Base-by-base conservation (phyloP, 2,329 filamentous ascomycete genomes). In the Microsporum audouinii region DNA sequence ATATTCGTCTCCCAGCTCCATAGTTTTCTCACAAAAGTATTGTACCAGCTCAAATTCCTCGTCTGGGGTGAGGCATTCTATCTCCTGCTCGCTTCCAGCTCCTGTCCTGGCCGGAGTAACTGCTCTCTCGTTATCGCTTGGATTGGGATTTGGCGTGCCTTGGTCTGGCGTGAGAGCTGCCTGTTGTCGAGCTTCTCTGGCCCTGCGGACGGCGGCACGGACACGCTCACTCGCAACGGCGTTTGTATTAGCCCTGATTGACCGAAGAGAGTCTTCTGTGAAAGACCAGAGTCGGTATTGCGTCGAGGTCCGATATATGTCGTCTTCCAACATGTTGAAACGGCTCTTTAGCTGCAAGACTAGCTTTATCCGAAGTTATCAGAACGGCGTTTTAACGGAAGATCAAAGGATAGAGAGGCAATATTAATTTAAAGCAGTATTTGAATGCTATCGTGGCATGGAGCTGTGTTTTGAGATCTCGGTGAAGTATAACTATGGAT, bases 201-300 rank as follows among this genome's bases (percentile, higher is more conserved):
- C 69, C 63, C 81, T 76, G 66, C 76, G 78, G 67, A 86, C 76
- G 60, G 84, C 82, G 67, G 80, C 75, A 69, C 80, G 75, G 69
- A 86, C 79, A 65, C 85, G 84, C 63, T 92, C 80, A 76, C 87
- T 75, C 71, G 94, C 94, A 57, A 89, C 81, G 7, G 81, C 76
- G 75, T 96, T 96, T 36, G 91, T 96, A 66, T 87, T 87, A 47
- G 80, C 77, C 62, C 94, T 88, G 29, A 92, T 81, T 1, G 85
- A 80, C 57, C 82, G 79, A 2, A 99, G 83, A 43, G 86, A 84
- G 2, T 84, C 75, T 2, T 86, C 83, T 0, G 90, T 89, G 75
- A 92, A 97, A 8, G 91, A 96, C 94, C 94, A 99, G 62, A 95
- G 81, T 49, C 88, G 84, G 72, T 85, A 97, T 74, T 99, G 94